phyloP scores from a whole-genome alignment of 305 asterid species.

The Vinca major region DNA sequence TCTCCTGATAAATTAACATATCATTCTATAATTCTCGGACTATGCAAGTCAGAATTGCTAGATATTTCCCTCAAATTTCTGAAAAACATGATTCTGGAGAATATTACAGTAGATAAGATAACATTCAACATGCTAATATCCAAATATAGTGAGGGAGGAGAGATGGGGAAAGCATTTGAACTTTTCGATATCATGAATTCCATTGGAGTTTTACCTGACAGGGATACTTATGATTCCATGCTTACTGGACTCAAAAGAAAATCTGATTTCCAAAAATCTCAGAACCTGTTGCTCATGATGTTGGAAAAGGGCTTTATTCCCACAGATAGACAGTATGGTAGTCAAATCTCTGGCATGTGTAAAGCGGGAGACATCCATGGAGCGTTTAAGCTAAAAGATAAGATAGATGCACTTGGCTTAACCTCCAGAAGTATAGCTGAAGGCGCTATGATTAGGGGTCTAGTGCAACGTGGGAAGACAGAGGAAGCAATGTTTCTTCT shows the following conservation, averaged over 20 bases:
- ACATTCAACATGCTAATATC: constrained; percentile 57
- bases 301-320: constrained; percentile 46
- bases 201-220: constrained; percentile 39
- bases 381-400: constrained; percentile 51
- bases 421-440: constrained; percentile 38
- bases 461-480: constrained; percentile 49
- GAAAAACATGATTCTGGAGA: constrained; percentile 50
- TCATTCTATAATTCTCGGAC: constrained; percentile 52
- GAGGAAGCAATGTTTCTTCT: constrained; percentile 57
- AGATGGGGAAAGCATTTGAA: constrained; percentile 50
- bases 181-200: constrained; percentile 46
- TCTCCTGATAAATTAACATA: constrained; percentile 60
- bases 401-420: constrained; percentile 42
- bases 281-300: constrained; percentile 41
- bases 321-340: constrained; percentile 48
- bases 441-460: constrained; percentile 72
- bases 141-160: constrained; percentile 45
- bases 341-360: constrained; percentile 56
- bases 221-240: constrained; percentile 43
- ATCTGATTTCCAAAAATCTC: constrained; percentile 34
- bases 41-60: constrained; percentile 50
- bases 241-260: constrained; percentile 56
- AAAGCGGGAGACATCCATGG: constrained; percentile 53
- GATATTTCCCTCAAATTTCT: constrained; percentile 58
- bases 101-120: constrained; percentile 39